Base-by-base conservation (phyloP, 768 basidiomycete genomes). In the Tephrocybe sp. region DNA sequence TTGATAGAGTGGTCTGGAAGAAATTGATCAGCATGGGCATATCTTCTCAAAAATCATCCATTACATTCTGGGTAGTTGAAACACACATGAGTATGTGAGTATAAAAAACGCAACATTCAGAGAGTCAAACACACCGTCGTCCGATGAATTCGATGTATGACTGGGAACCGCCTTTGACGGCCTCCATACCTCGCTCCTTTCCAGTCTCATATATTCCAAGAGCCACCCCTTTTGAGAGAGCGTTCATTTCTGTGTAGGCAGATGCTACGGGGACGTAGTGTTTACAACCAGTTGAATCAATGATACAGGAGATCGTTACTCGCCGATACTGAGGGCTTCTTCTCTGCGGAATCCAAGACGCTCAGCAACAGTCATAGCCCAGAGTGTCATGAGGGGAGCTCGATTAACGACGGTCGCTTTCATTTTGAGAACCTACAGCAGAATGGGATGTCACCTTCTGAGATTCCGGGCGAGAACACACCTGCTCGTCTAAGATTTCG, bases 181-280 rank as follows among this genome's bases (percentile, higher is more conserved):
- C 81, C 56, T 87, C 85, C 53, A 75, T 73, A 25, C 77, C 78
- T 52, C 72, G 73, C 50, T 77, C 76, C 43, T 77, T 77, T 22
- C 73, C 71, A 55, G 75, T 65, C 43, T 84, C 75, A 60, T 85
- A 86, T 47, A 94, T 78, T 2, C 95, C 93, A 21, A 97, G 73
- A 27, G 87, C 84, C 19, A 92, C 75, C 9, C 92, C 94, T 64
- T 93, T 96, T 24, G 86, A 74, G 31, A 89, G 71, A 1, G 92
- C 92, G 55, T 95, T 96, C 79, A 96, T 82, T 63, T 96, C 92
- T 9, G 94, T 96, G 65, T 93, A 97, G 16, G 87, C 92, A 40
- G 92, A 89, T 4, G 94, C 95, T 93, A 21, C 16, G 6, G 9
- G 30, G 4, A 26, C 18, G 15, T 51, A n/a, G n/a, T n/a, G n/a